These are phyloP conservation scores for Madurella fahalii DNA, from an alignment of 2,329 filamentous ascomycete species.

Conservation along the genomic window DNA sequence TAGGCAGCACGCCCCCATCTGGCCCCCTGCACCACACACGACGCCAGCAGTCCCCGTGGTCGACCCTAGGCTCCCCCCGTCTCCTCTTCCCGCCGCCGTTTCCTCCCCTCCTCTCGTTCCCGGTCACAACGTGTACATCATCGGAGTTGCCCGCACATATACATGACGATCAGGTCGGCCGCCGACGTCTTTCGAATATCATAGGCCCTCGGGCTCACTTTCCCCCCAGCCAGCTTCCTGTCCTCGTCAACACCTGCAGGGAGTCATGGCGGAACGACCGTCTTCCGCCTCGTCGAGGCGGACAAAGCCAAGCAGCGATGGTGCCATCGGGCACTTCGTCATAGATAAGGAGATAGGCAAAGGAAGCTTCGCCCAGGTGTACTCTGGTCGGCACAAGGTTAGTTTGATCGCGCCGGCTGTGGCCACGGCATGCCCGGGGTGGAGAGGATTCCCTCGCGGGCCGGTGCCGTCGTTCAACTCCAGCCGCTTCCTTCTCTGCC, in stretches of 20 bases:
- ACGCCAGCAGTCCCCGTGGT: slow-evolving; percentile 2
- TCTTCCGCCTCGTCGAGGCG: slow-evolving; percentile 27
- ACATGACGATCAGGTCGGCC: slow-evolving; percentile 31
- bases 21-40: slow-evolving; percentile 5
- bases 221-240: slow-evolving; percentile 25
- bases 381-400: slow-evolving; percentile 80
- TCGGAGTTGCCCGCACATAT: slow-evolving; percentile 23
- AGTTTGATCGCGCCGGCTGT: slow-evolving; percentile 29
- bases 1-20: slow-evolving; percentile 17
- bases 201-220: slow-evolving; percentile 31
- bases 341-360: slow-evolving; percentile 90
- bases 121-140: slow-evolving; percentile 4
- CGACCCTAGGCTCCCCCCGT: slow-evolving; percentile 2
- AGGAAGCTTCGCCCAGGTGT: slow-evolving; percentile 96
- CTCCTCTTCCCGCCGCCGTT: slow-evolving; percentile 16
- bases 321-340: slow-evolving; percentile 67
- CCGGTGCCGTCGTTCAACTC: neutral
- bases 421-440: neutral
- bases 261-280: slow-evolving; percentile 29
- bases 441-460: too few species aligned
- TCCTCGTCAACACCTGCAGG: slow-evolving; percentile 26
- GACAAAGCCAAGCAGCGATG: slow-evolving; percentile 31
- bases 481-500: neutral
- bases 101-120: neutral
- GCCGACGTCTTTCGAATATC: slow-evolving; percentile 27